phyloP scores from a whole-genome alignment of 2,329 filamentous ascomycete genomes.

The Aspergillus jensenii region DNA sequence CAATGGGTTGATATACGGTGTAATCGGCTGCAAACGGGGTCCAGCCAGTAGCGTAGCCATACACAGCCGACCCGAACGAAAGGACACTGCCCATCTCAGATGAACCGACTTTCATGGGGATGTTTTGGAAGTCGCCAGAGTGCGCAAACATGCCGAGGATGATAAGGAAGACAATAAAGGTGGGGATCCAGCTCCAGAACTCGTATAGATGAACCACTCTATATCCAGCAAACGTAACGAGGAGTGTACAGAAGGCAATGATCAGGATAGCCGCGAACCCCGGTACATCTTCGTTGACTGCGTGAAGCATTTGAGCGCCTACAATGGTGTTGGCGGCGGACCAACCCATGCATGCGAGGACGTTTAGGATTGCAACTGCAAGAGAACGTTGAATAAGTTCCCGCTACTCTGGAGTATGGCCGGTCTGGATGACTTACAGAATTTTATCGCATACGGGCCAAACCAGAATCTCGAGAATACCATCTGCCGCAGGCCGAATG shows the following conservation, averaged over 20 bases:
- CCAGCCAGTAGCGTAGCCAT: constrained; percentile 72
- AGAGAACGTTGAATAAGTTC: constrained; percentile 11
- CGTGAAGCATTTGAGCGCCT: constrained; percentile 73
- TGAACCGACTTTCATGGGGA: constrained; percentile 60
- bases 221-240: constrained; percentile 74
- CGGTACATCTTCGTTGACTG: constrained; percentile 68
- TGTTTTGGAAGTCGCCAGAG: constrained; percentile 63
- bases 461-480: constrained; percentile 77
- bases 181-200: constrained; percentile 71
- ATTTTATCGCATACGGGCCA: constrained; percentile 68
- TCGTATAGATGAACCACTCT: constrained; percentile 76
- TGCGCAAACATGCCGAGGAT: constrained; percentile 67
- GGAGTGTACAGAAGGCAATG: constrained; percentile 66
- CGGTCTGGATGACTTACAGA: constrained; percentile 52
- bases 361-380: constrained; percentile 66
- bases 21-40: constrained; percentile 74
- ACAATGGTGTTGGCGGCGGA: constrained; percentile 76
- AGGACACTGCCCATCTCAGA: constrained; percentile 63
- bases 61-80: constrained; percentile 66
- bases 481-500: constrained; percentile 78
- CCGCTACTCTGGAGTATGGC: not conserved
- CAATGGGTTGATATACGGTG: constrained; percentile 72
- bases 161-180: constrained; percentile 71
- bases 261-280: constrained; percentile 74
- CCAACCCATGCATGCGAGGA: constrained; percentile 72